A percentile compares a stretch with the other conserved stretches of the same genome.
These are phyloP conservation scores for Spongispora temasekensis DNA, from an alignment of 1,284 basidiomycete species.

Conservation along the genomic window DNA sequence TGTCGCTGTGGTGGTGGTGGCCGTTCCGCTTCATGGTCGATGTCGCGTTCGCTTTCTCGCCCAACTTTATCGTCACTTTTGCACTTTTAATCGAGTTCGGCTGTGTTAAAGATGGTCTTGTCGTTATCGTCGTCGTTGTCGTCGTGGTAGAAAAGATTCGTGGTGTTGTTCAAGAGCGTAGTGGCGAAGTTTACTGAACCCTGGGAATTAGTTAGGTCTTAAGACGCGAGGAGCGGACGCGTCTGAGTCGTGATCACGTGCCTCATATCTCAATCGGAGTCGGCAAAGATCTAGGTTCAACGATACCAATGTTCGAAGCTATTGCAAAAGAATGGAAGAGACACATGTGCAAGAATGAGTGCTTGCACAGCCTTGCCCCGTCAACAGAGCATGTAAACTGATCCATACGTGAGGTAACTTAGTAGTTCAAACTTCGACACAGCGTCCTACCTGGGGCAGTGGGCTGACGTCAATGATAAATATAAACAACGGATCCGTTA, in stretches of 20 bases:
- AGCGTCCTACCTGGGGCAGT: too few relatives aligned
- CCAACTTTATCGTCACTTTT: neutral
- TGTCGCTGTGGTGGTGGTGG: slow-evolving; percentile 1
- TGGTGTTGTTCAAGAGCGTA: too few relatives aligned
- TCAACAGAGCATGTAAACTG: too few relatives aligned
- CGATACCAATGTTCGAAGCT: slow-evolving; percentile 8
- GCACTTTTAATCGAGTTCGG: neutral
- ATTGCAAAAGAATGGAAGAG: neutral
- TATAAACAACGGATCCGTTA: too few relatives aligned
- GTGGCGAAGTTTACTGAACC: slow-evolving; percentile 27
- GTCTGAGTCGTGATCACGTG: slow-evolving; percentile 28
- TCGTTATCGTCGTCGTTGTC: slow-evolving; percentile 9
- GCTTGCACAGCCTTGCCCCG: too few relatives aligned
- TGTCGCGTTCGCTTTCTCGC: neutral
- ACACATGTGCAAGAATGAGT: too few relatives aligned
- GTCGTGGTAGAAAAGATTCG: neutral
- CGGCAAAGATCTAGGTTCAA: neutral
- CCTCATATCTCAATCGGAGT: neutral
- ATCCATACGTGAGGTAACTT: too few relatives aligned
- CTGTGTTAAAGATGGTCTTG: neutral
- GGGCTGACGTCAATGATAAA: too few relatives aligned
- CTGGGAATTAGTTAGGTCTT: slow-evolving; percentile 25
- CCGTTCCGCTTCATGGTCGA: slow-evolving; percentile 1
- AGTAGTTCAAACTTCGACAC: too few relatives aligned
- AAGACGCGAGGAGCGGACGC: slow-evolving; percentile 26